A percentile compares a stretch with the other conserved stretches of the same genome.
Evolutionary conservation across 257 asterid species (phyloP).

Genomic region (Lithospermum erythrorhizon): DNA sequence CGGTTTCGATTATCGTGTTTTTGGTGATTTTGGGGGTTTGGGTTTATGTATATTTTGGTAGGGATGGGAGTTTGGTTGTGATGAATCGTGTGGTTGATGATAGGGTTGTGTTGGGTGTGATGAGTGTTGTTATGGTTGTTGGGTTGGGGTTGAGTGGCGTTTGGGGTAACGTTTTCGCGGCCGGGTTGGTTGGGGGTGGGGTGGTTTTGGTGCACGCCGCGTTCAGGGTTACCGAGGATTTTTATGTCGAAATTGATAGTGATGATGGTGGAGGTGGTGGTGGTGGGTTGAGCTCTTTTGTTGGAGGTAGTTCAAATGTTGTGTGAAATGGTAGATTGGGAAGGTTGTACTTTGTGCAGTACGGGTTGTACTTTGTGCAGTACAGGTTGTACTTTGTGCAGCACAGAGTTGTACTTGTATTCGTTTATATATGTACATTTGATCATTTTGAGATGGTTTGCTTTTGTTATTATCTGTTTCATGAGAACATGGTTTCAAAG

Average conservation of each 20-base stretch:
- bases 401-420: too few relatives aligned
- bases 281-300: too few relatives aligned
- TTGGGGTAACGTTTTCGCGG: constrained; percentile 55
- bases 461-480: too few relatives aligned
- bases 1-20: constrained; percentile 55
- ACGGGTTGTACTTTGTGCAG: not conserved
- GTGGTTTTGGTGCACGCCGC: constrained; percentile 38
- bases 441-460: not conserved
- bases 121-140: constrained; percentile 36
- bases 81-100: constrained; percentile 54
- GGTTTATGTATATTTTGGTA: constrained; percentile 43
- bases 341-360: too few relatives aligned
- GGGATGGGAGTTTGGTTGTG: constrained; percentile 51
- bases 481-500: not conserved
- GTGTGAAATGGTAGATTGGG: too few relatives aligned
- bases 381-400: not conserved
- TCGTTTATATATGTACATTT: too few relatives aligned
- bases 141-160: constrained; percentile 42
- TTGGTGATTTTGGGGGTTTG: constrained; percentile 33
- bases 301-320: too few relatives aligned
- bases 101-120: constrained; percentile 31
- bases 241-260: constrained; percentile 49
- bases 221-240: constrained; percentile 54
- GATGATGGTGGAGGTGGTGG: constrained; percentile 41
- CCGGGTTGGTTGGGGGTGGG: constrained; percentile 32